A percentile compares a stretch with the other conserved stretches of the same genome.
Evolutionary conservation across 2,329 filamentous ascomycete genomes (phyloP).

Genomic region (Gyromitra esculenta): DNA sequence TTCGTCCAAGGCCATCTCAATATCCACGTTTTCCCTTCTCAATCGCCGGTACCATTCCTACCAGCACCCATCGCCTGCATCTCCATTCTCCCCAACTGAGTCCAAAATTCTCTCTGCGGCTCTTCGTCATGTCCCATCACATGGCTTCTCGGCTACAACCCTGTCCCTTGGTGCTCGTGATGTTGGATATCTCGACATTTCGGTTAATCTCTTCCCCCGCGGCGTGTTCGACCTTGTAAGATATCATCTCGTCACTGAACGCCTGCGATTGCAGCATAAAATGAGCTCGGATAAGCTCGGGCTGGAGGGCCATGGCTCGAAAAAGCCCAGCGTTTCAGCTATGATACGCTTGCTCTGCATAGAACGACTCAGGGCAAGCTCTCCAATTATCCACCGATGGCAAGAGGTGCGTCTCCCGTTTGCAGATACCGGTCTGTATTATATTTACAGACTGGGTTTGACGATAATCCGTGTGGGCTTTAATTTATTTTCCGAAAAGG

Average conservation of each 20-base stretch:
- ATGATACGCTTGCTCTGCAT: slow-evolving; percentile 78
- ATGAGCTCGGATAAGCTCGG: slow-evolving; percentile 49
- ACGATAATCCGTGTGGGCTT: slow-evolving; percentile 20
- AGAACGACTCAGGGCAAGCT: slow-evolving; percentile 80
- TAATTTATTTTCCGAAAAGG: slow-evolving; percentile 65
- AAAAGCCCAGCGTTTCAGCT: slow-evolving; percentile 65
- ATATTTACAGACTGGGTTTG: slow-evolving; percentile 18
- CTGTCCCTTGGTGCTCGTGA: slow-evolving; percentile 82
- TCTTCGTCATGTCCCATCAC: slow-evolving; percentile 76
- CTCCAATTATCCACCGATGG: slow-evolving; percentile 77
- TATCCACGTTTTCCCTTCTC: slow-evolving; percentile 34
- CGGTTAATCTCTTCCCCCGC: slow-evolving; percentile 77
- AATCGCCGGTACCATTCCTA: slow-evolving; percentile 51
- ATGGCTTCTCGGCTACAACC: slow-evolving; percentile 81
- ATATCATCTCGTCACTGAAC: slow-evolving; percentile 76
- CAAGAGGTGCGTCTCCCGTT: slow-evolving; percentile 74
- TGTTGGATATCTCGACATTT: slow-evolving; percentile 84
- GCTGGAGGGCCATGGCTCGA: slow-evolving; percentile 58
- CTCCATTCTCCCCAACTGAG: slow-evolving; percentile 74
- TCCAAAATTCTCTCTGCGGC: slow-evolving; percentile 82
- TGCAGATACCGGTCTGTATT: slow-evolving; percentile 1
- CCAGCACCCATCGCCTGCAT: slow-evolving; percentile 41
- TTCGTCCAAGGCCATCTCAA: slow-evolving; percentile 31
- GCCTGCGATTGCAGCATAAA: slow-evolving; percentile 36
- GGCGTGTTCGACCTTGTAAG: slow-evolving; percentile 83